Percentiles rank a stretch among this genome's conserved stretches.
Conservation (phyloP, 2,329 filamentous ascomycete genomes). For the Balansia obtecta region DNA sequence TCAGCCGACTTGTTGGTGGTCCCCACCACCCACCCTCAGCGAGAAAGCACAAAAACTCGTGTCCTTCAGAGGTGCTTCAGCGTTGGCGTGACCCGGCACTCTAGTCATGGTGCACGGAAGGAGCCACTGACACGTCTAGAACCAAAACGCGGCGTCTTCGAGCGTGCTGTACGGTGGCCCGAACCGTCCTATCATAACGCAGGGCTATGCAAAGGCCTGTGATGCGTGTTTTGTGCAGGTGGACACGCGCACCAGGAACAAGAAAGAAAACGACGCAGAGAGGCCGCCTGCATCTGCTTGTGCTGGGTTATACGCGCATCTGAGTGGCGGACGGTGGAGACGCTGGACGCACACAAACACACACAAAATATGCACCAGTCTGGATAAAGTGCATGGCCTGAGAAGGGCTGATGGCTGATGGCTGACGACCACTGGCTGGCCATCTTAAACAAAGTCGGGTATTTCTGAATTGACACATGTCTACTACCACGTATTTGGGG, state of each 20-base stretch:
- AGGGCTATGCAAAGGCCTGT: conserved; percentile 24
- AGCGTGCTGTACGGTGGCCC: conserved; percentile 13
- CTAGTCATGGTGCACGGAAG: too few species aligned
- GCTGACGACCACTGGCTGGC: conserved; percentile 4
- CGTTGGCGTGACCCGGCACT: not conserved
- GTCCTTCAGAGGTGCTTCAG: not conserved
- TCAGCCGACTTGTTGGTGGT: not conserved
- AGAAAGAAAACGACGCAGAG: conserved; percentile 5
- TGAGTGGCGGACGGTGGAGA: conserved; percentile 3
- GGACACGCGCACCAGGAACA: conserved; percentile 7
- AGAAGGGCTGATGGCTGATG: too few species aligned
- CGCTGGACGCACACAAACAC: conserved; percentile 2
- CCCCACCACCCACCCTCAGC: not conserved
- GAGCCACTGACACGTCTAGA: conserved; percentile 3
- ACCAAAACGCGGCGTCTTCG: conserved; percentile 9
- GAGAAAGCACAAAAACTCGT: not conserved
- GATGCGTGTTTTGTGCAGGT: conserved; percentile 20
- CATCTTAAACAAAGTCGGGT: not conserved
- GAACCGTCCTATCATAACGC: conserved; percentile 18
- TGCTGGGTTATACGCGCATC: conserved; percentile 4
- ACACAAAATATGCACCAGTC: conserved; percentile 4
- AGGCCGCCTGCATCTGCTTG: conserved; percentile 8
- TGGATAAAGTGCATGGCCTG: conserved; percentile 1
- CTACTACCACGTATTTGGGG: not conserved
- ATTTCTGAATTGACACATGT: not conserved